Evolutionary conservation across 495 filamentous ascomycete species (phyloP), one percentile per base, ranked within the genome.

Genomic region (Aspergillus ellipticus): DNA sequence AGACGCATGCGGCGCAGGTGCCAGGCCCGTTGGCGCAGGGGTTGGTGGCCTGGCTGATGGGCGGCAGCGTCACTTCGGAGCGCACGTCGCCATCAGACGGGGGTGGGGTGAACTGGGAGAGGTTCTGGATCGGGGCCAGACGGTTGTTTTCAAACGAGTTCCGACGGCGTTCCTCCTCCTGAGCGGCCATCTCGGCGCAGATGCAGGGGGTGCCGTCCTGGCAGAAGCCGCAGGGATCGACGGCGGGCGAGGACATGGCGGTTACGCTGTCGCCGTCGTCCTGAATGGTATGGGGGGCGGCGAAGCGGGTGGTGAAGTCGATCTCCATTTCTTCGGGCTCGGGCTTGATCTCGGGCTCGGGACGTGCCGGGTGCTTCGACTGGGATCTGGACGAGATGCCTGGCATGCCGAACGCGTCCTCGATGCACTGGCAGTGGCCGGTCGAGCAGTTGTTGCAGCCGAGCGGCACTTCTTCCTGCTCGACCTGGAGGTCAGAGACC

Each of bases 221-320:
- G 68, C 90, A 96, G 74, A 95, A 95, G n/a, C 90, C 90, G 62
- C 90, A 96, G 9, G 85, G 81, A 48, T 94, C 90, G 22, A 74
- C 69, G 13, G 70, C 68, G 0, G 74, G 69, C n/a, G 74, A 76
- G 2, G 71, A 67, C 24, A 68, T 58, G 7, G 71, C 59, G 8
- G 61, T 63, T 29, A 66, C 60, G 51, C 66, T 66, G 55, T 69
- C 53, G 51, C 66, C 66, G 56, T 70, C 53, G 49, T 67, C 64
- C 39, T 66, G 70, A 9, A 48, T 28, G 19, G 56, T 47, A 10
- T 72, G 75, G 10, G 69, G 73, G 0, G 82, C 72, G 6, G 81
- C 72, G 61, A 87, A 89, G 37, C 84, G 77, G 37, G 82, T 68
- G 6, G 87, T 90, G 59, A 90, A 91, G 60, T 91, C 88, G 28